Evolutionary conservation across 306 rosid species (phyloP).

Genomic region (Vigna mungo): DNA sequence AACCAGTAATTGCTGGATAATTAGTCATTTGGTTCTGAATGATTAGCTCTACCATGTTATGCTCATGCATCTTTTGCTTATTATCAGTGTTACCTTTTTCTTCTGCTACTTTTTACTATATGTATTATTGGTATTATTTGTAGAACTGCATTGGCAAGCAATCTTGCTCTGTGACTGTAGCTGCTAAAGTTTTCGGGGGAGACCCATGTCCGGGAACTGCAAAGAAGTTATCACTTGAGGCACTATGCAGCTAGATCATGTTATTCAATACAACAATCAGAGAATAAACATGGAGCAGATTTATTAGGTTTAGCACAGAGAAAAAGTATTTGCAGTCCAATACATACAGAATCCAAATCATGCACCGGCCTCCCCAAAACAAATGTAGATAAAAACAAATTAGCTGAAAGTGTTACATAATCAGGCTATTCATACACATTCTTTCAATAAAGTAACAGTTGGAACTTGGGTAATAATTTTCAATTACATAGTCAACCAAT

Average conservation of each 20-base stretch:
- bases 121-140: conserved; percentile 1
- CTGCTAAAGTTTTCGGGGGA: conserved; percentile 65
- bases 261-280: conserved; percentile 27
- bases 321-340: conserved; percentile 7
- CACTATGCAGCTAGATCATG: conserved; percentile 58
- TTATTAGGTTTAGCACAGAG: conserved; percentile 33
- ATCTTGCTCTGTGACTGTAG: conserved; percentile 60
- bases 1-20: not conserved
- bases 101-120: not conserved
- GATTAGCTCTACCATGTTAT: not conserved
- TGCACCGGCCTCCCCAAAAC: not conserved
- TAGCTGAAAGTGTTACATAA: conserved; percentile 47
- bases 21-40: conserved; percentile 7
- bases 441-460: not conserved
- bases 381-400: conserved; percentile 56
- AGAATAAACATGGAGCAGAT: conserved; percentile 41
- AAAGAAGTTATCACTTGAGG: conserved; percentile 67
- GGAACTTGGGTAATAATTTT: not conserved
- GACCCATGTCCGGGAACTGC: conserved; percentile 66
- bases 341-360: no score
- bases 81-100: not conserved
- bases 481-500: no score
- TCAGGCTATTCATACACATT: conserved; percentile 42
- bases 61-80: conserved; percentile 5
- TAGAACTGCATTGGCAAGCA: conserved; percentile 70